Percentiles rank a stretch among this genome's conserved stretches.
phyloP scores from a whole-genome alignment of 202 grass and related monocot species.

The Carex sylvatica region DNA sequence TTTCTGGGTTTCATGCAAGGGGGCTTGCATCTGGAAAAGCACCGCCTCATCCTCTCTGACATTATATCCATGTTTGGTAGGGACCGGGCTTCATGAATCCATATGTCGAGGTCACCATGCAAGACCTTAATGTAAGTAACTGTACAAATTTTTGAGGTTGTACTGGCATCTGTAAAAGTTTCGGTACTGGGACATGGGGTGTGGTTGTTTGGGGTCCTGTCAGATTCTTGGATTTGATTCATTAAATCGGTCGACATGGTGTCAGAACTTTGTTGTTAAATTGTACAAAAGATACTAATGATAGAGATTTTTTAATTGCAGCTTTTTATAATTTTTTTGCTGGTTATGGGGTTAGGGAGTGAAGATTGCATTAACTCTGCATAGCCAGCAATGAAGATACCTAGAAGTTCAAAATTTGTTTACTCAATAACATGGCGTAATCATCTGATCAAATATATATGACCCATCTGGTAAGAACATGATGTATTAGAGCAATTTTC shows the following conservation, averaged over 20 bases:
- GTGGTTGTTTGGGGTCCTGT: background rate
- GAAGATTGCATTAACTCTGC: slow-evolving; percentile 15
- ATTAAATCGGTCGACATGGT: slow-evolving; percentile 8
- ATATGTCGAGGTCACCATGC: slow-evolving; percentile 84
- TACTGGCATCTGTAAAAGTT: background rate
- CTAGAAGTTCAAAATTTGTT: background rate
- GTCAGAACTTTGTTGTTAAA: background rate
- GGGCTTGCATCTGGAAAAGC: slow-evolving; percentile 58
- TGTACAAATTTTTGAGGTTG: background rate
- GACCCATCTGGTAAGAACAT: too few relatives aligned
- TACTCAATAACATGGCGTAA: too few relatives aligned
- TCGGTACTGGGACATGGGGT: background rate
- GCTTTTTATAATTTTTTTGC: background rate
- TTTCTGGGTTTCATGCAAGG: slow-evolving; percentile 43
- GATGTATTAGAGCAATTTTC: too few relatives aligned
- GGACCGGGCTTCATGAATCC: slow-evolving; percentile 79
- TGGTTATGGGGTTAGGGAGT: background rate
- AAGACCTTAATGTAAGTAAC: slow-evolving; percentile 40
- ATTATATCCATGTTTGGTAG: slow-evolving; percentile 95
- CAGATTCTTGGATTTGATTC: slow-evolving; percentile 15
- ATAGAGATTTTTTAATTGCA: slow-evolving; percentile 5
- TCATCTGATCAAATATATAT: too few relatives aligned
- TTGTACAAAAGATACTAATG: background rate
- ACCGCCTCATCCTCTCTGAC: slow-evolving; percentile 72
- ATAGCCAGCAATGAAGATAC: slow-evolving; percentile 21